phyloP scores from a whole-genome alignment of 106 monocot species.

The Cymbidium sinense region DNA sequence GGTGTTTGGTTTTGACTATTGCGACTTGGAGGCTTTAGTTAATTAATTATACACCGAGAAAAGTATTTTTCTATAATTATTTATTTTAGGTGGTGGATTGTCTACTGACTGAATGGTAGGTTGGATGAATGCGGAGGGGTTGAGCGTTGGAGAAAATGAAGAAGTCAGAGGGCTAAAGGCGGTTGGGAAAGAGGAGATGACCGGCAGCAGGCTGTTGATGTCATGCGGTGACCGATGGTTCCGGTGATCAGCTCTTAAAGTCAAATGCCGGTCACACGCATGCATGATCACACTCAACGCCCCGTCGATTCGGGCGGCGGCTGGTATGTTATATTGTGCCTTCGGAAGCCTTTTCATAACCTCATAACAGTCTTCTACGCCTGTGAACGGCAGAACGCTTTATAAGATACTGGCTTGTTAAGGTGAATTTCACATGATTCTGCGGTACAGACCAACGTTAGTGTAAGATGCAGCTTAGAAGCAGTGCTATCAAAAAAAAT shows the following conservation, averaged over 20 bases:
- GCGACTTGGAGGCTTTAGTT: not conserved
- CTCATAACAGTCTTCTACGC: no score
- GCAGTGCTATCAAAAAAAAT: no score
- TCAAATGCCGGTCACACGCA: not conserved
- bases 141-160: not conserved
- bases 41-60: conserved; percentile 1
- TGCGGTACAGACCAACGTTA: no score
- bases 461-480: no score
- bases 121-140: not conserved
- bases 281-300: no score
- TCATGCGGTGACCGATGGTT: not conserved
- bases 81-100: not conserved
- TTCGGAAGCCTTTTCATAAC: no score
- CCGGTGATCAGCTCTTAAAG: not conserved
- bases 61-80: not conserved
- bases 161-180: not conserved
- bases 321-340: no score
- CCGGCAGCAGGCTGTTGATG: not conserved
- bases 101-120: not conserved
- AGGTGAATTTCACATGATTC: no score
- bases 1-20: not conserved
- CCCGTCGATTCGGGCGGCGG: no score
- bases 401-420: no score
- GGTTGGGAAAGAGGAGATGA: not conserved
- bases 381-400: no score